Conservation (phyloP, 352 stramenopile genomes). For the Pythium angustatum region DNA sequence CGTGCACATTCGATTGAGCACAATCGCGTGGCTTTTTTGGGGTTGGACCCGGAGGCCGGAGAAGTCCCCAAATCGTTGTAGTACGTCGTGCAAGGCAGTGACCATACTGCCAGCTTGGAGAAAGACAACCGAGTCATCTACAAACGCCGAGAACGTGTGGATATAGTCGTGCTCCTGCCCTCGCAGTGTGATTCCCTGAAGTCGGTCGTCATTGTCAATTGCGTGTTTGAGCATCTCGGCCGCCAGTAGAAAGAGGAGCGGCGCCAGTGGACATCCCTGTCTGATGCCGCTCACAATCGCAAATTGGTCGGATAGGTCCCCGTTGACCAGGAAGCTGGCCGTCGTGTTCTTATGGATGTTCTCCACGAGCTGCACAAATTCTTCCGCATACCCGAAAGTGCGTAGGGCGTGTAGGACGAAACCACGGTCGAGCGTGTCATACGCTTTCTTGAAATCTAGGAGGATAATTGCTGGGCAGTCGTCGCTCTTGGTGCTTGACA, state of each 20-base stretch:
- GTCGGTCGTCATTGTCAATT: neutral
- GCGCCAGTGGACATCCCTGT: slow-evolving; percentile 22
- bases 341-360: neutral
- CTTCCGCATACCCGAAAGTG: neutral
- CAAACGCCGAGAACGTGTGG: slow-evolving; percentile 17
- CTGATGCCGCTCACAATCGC: slow-evolving; percentile 5
- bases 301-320: neutral
- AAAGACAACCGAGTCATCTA: neutral
- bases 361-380: neutral
- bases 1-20: neutral
- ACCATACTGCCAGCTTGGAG: neutral
- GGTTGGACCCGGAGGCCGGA: slow-evolving; percentile 27
- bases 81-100: neutral
- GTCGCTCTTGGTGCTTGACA: too few species aligned
- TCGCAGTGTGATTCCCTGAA: neutral
- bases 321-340: slow-evolving; percentile 19
- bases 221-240: slow-evolving; percentile 14
- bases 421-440: slow-evolving; percentile 13
- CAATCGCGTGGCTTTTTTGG: slow-evolving; percentile 19
- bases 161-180: neutral
- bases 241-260: slow-evolving; percentile 19
- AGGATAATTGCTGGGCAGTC: slow-evolving; percentile 6
- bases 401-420: neutral
- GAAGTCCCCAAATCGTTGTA: slow-evolving; percentile 1
- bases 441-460: slow-evolving; percentile 19